Conservation (phyloP, 2,329 filamentous ascomycete species). For the Phialemoniopsis sp. region DNA sequence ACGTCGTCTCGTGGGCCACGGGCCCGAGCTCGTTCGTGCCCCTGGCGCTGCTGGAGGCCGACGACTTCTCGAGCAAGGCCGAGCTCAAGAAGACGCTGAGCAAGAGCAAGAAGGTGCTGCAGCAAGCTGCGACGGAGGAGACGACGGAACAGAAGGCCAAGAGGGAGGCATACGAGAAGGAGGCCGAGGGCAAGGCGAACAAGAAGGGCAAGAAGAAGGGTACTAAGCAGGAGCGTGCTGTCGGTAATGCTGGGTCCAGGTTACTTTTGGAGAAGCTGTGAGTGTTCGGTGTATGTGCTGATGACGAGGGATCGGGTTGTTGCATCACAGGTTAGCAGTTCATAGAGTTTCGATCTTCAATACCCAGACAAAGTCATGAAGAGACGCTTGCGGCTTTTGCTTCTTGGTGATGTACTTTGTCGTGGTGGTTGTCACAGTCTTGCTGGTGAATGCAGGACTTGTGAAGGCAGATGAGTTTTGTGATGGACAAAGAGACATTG, state of each 20-base stretch:
- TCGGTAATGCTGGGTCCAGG: slow-evolving; percentile 60
- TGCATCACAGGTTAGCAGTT: neutral
- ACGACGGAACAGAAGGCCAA: slow-evolving; percentile 46
- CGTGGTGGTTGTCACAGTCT: no score
- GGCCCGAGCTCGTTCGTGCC: slow-evolving; percentile 84
- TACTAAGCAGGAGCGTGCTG: slow-evolving; percentile 33
- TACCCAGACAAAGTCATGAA: no score
- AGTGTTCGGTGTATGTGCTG: slow-evolving; percentile 10
- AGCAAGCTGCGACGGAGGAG: slow-evolving; percentile 61
- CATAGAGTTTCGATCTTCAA: no score
- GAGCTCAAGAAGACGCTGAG: slow-evolving; percentile 67
- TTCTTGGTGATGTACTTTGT: no score
- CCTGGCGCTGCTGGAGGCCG: slow-evolving; percentile 73
- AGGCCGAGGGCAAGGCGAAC: slow-evolving; percentile 39
- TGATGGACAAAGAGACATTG: no score
- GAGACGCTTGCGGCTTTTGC: no score
- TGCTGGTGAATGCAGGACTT: no score
- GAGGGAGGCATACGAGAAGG: slow-evolving; percentile 34
- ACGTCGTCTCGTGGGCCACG: slow-evolving; percentile 79
- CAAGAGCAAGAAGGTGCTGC: slow-evolving; percentile 67
- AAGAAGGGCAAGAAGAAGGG: slow-evolving; percentile 41
- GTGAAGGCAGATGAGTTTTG: no score
- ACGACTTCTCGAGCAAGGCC: slow-evolving; percentile 61
- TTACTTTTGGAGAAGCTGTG: slow-evolving; percentile 56
- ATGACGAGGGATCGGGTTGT: slow-evolving; percentile 1